Conservation (phyloP, 176 grass and related monocot species). For the Tuctoria greenei region DNA sequence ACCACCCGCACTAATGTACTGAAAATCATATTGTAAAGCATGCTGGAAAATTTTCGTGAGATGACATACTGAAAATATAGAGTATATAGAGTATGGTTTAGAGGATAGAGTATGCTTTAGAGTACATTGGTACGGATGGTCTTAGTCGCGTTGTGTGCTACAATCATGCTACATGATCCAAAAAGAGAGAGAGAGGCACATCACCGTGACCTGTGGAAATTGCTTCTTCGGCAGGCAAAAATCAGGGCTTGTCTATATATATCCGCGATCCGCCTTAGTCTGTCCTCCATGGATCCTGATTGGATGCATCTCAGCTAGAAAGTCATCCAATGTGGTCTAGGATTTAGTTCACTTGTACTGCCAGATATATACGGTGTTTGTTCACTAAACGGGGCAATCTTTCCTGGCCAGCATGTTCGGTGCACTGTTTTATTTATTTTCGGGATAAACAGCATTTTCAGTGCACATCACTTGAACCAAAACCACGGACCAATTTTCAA, state of each 20-base stretch:
- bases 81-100: no score
- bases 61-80: no score
- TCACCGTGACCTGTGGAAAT: background rate
- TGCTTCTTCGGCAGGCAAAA: slow-evolving; percentile 15
- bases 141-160: background rate
- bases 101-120: no score
- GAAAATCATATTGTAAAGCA: no score
- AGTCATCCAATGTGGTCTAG: background rate
- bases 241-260: slow-evolving; percentile 3
- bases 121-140: no score
- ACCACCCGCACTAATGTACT: no score
- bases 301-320: slow-evolving; percentile 15
- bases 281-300: background rate
- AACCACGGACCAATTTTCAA: background rate
- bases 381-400: background rate
- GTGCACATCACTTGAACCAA: background rate
- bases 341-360: background rate
- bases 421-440: background rate
- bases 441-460: background rate
- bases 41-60: no score
- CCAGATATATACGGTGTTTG: background rate
- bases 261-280: background rate
- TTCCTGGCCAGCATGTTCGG: background rate
- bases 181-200: background rate
- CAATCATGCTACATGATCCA: background rate